Base-by-base conservation (phyloP, 2,329 filamentous ascomycete species). In the Berkeleyomyces basicola region DNA sequence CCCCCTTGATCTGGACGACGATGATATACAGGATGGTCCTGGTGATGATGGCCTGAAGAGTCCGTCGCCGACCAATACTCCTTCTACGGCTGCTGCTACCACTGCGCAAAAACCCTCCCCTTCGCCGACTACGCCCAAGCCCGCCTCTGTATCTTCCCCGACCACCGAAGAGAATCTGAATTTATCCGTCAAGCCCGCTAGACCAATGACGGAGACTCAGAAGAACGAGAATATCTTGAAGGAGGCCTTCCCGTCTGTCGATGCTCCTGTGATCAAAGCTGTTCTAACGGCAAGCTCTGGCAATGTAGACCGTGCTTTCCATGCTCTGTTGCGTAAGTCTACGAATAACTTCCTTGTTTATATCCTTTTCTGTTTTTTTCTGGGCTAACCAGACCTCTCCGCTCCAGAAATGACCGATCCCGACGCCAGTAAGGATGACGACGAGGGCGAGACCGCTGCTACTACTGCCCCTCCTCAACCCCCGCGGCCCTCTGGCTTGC, bases 231-330 rank as follows among this genome's bases (percentile, higher is more conserved):
- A 83, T 69, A 96, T 90, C 3, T 78, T 99, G 63, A 92, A 89
- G 72, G 93, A 99, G 73, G 93, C 93, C 0, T 99, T 99, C 69
- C 93, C 93, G 0, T 81, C 77, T 62, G 88, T 96, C 65, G 93
- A 99, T 61, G 72, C 76, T 6, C 73, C 83, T 53, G 87, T 99
- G 57, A 82, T 99, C 72, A 95, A 86, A 73, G 93, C 93, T 39
- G 87, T 99, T 0, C 76, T 99, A 67, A 80, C 82, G 33, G 93
- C 93, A 11, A 97, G 93, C 72, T 81, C 85, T 64, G 92, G 91
- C 65, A 84, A 86, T 69, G 85, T 97, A 58, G 93, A 99, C 73
- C 88, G 90, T 40, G 92, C 93, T 11, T 99, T 99, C 76, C 93
- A 96, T 75, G 93, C 93, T 43, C 80, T 99, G 51, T 79, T 99